These are phyloP conservation scores for Rhododendron vialii DNA, from an alignment of 148 eudicot species.

Conservation along the genomic window DNA sequence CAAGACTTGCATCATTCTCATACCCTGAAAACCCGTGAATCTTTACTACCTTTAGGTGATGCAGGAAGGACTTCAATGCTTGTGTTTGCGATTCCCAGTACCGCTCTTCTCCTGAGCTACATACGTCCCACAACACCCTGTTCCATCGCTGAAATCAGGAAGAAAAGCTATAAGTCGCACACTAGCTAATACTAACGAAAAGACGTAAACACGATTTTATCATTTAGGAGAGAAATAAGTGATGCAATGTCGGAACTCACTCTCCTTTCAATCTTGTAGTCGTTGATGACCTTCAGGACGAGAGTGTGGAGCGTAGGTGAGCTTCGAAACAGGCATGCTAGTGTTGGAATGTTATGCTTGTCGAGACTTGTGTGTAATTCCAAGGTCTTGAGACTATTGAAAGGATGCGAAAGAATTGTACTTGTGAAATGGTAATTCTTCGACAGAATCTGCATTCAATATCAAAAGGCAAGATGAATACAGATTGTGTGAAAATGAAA, in stretches of 20 bases:
- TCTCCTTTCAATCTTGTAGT: conserved; percentile 20
- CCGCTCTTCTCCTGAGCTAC: conserved; percentile 25
- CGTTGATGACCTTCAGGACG: conserved; percentile 27
- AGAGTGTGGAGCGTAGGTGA: conserved; percentile 42
- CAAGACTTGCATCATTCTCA: conserved; percentile 33
- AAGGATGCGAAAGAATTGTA: conserved; percentile 16
- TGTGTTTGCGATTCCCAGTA: conserved; percentile 44
- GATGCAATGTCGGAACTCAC: conserved; percentile 19
- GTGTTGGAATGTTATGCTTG: conserved; percentile 25
- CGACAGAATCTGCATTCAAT: conserved; percentile 36
- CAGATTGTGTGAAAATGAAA: not conserved
- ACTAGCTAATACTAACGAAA: not conserved
- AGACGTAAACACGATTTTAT: not conserved
- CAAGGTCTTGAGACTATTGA: conserved; percentile 24
- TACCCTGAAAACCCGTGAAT: conserved; percentile 40
- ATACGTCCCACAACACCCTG: conserved; percentile 35
- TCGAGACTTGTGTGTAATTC: conserved; percentile 28
- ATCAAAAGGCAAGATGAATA: not conserved
- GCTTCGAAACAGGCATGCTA: conserved; percentile 40
- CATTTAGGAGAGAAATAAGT: not conserved
- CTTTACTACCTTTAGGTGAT: conserved; percentile 40
- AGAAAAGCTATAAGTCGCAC: not conserved
- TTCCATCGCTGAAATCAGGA: conserved; percentile 30
- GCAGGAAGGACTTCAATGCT: conserved; percentile 34
- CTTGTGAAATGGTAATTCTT: conserved; percentile 20